Evolutionary conservation across 176 grass and related monocot genomes (phyloP).

Genomic region (Juncus inflexus): DNA sequence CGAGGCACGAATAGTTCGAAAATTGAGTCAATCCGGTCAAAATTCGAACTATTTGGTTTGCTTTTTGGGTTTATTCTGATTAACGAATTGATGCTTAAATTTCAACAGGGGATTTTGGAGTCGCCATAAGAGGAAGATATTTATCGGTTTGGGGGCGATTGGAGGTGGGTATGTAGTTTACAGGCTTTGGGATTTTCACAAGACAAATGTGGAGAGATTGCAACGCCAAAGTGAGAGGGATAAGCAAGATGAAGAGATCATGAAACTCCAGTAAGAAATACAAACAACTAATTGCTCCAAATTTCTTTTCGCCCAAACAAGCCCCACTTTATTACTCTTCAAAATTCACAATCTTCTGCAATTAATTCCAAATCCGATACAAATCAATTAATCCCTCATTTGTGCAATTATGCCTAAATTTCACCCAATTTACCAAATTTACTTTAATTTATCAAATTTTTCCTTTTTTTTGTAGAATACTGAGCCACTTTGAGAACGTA

Average conservation of each 20-base stretch:
- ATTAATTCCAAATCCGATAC: no score
- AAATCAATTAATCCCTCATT: no score
- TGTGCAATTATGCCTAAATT: no score
- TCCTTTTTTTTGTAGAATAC: not conserved
- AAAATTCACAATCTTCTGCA: no score
- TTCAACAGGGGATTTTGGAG: constrained; percentile 24
- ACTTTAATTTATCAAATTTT: no score
- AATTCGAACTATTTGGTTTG: no score
- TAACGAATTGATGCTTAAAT: not conserved
- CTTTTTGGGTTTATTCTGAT: no score
- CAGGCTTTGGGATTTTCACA: constrained; percentile 26
- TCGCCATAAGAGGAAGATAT: constrained; percentile 26
- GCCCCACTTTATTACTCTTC: no score
- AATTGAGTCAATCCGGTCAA: no score
- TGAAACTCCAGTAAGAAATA: constrained; percentile 26
- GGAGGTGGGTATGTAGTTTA: constrained; percentile 26
- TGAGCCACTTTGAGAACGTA: constrained; percentile 25
- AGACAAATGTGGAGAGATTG: not conserved
- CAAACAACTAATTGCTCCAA: not conserved
- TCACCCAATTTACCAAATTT: no score
- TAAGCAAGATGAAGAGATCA: constrained; percentile 20
- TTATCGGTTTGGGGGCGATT: constrained; percentile 23
- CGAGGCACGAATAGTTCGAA: no score
- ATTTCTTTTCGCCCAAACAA: no score
- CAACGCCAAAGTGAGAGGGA: constrained; percentile 12